Percentiles rank a stretch among this genome's conserved stretches.
Conservation (phyloP, 495 filamentous ascomycete genomes). For the Beverwykella pulmonaria region DNA sequence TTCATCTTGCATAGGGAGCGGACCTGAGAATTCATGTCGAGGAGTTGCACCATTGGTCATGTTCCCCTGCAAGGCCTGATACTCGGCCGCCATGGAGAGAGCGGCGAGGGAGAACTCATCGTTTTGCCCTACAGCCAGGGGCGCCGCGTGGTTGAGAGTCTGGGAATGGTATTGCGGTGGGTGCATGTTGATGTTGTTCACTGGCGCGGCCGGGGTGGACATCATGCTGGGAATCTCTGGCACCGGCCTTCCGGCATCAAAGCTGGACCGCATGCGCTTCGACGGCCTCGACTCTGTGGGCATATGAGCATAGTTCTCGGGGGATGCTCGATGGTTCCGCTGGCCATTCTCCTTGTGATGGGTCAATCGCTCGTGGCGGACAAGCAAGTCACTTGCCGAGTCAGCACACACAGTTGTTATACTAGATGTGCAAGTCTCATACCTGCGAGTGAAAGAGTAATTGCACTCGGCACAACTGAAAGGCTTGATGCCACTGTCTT, state of each 20-base stretch:
- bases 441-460: slow-evolving; percentile 62
- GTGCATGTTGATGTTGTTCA: slow-evolving; percentile 9
- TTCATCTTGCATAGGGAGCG: slow-evolving; percentile 8
- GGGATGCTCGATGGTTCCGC: background rate
- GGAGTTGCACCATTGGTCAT: slow-evolving; percentile 23
- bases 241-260: slow-evolving; percentile 21
- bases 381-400: slow-evolving; percentile 20
- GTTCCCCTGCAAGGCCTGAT: slow-evolving; percentile 27
- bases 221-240: slow-evolving; percentile 34
- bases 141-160: background rate
- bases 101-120: slow-evolving; percentile 31
- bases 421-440: slow-evolving; percentile 37
- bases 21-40: slow-evolving; percentile 12
- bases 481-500: slow-evolving; percentile 62
- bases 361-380: slow-evolving; percentile 32
- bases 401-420: slow-evolving; percentile 38
- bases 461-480: slow-evolving; percentile 58
- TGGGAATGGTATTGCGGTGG: background rate
- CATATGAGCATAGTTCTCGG: slow-evolving; percentile 4
- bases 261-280: slow-evolving; percentile 30
- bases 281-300: slow-evolving; percentile 17
- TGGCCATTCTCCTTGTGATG: slow-evolving; percentile 20
- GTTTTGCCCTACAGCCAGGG: slow-evolving; percentile 6
- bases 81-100: slow-evolving; percentile 33
- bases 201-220: slow-evolving; percentile 14